These are phyloP conservation scores for Coniochaeta sp. DNA, from an alignment of 2,329 filamentous ascomycete species.

Conservation along the genomic window DNA sequence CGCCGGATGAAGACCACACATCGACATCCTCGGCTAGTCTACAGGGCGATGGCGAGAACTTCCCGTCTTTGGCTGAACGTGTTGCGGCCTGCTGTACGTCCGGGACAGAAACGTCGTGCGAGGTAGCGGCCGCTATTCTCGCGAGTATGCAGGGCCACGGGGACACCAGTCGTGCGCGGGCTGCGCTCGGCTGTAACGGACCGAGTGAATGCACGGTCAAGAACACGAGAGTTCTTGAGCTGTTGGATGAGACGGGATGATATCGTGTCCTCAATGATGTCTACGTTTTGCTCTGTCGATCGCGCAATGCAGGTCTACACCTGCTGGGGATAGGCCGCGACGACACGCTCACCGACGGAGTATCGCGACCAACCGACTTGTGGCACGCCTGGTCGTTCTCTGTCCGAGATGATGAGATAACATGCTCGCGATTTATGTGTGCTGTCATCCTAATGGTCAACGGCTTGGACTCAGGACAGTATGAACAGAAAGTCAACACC, in stretches of 20 bases:
- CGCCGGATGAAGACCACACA: background rate
- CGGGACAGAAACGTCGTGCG: conserved; percentile 16
- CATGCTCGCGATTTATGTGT: no score
- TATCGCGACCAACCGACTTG: no score
- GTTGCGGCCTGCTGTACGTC: background rate
- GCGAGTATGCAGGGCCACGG: conserved; percentile 16
- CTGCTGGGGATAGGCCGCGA: no score
- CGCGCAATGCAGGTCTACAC: no score
- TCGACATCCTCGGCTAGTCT: background rate
- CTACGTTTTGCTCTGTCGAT: background rate
- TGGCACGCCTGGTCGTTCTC: no score
- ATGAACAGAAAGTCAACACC: no score
- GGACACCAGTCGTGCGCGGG: conserved; percentile 10
- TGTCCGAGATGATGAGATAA: no score
- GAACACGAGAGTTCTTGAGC: conserved; percentile 21
- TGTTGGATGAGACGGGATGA: conserved; percentile 17
- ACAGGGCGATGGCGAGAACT: no score
- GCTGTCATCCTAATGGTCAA: no score
- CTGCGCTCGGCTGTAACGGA: conserved; percentile 14
- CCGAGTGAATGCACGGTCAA: conserved; percentile 17
- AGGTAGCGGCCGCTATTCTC: conserved; percentile 19
- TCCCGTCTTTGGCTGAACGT: background rate
- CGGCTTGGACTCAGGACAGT: no score
- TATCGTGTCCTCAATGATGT: background rate
- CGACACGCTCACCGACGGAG: no score